These are phyloP conservation scores for Aureobasidium melanogenum DNA, from an alignment of 2,329 filamentous ascomycete species.

Conservation along the genomic window DNA sequence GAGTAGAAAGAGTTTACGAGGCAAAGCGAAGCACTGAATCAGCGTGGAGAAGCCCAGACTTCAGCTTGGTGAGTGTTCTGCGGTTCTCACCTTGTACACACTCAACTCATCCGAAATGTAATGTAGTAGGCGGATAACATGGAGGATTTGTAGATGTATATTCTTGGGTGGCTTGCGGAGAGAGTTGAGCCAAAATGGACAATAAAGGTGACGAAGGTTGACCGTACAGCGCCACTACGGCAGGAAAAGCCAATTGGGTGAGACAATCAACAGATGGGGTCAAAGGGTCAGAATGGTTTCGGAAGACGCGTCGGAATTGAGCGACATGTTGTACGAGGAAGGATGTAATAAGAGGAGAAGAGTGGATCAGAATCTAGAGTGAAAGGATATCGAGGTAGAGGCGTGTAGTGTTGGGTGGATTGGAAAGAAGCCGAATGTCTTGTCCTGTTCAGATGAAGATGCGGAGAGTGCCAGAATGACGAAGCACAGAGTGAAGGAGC, in stretches of 20 bases:
- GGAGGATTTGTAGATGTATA: background rate
- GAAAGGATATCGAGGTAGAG: no score
- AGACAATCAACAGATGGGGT: background rate
- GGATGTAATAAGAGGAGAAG: background rate
- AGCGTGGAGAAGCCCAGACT: background rate
- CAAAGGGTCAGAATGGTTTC: background rate
- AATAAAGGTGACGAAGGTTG: background rate
- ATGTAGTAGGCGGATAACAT: background rate
- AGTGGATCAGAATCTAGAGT: background rate
- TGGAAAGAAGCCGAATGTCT: background rate
- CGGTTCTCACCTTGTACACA: background rate
- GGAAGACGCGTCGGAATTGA: background rate
- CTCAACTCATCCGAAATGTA: background rate
- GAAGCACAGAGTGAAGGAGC: background rate
- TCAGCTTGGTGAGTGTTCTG: background rate
- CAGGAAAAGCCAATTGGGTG: background rate
- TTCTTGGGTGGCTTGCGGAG: background rate
- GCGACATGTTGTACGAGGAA: background rate
- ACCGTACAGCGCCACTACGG: background rate
- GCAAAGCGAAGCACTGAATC: background rate
- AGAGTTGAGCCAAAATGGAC: background rate
- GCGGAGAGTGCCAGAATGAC: slow-evolving; percentile 4
- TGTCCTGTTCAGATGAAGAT: background rate
- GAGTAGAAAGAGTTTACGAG: background rate
- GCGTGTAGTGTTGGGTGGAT: background rate